These are phyloP conservation scores for Aspergillus asperescens DNA, from an alignment of 495 filamentous ascomycete genomes.

Conservation along the genomic window DNA sequence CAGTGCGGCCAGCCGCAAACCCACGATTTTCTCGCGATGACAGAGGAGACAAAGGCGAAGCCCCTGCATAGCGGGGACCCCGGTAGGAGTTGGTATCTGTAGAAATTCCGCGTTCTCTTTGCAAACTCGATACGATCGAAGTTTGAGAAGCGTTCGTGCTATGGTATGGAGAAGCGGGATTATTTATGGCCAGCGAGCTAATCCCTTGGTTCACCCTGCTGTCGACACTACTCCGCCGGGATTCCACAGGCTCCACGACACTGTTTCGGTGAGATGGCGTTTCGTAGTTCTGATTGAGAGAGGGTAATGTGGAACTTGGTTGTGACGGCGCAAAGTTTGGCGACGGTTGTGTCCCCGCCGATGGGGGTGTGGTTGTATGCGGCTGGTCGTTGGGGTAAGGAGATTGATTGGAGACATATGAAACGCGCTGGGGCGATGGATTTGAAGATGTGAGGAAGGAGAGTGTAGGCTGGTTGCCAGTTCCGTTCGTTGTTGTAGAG, in stretches of 20 bases:
- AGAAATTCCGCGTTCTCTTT: slow-evolving; percentile 49
- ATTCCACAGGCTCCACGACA: slow-evolving; percentile 46
- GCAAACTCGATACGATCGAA: slow-evolving; percentile 62
- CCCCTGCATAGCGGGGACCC: slow-evolving; percentile 45
- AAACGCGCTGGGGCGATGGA: slow-evolving; percentile 45
- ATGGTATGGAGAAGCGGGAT: slow-evolving; percentile 62
- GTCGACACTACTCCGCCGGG: slow-evolving; percentile 73
- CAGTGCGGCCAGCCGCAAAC: slow-evolving; percentile 54
- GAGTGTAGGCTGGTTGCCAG: slow-evolving; percentile 45
- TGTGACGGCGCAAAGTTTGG: slow-evolving; percentile 40
- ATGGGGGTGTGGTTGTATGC: slow-evolving; percentile 41
- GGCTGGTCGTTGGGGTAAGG: slow-evolving; percentile 39
- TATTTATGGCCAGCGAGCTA: slow-evolving; percentile 61
- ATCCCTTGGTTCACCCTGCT: slow-evolving; percentile 69
- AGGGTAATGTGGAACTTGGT: slow-evolving; percentile 40
- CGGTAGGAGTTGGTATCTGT: slow-evolving; percentile 46
- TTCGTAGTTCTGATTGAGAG: slow-evolving; percentile 50
- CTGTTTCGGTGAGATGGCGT: slow-evolving; percentile 43
- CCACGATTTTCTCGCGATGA: slow-evolving; percentile 50
- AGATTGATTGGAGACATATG: slow-evolving; percentile 43
- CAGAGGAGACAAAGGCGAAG: slow-evolving; percentile 44
- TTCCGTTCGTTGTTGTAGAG: slow-evolving; percentile 46
- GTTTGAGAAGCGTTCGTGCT: slow-evolving; percentile 73
- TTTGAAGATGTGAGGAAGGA: slow-evolving; percentile 48
- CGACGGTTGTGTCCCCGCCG: slow-evolving; percentile 42